phyloP scores from a whole-genome alignment of 495 filamentous ascomycete genomes.

The Aspergillus bridgeri region DNA sequence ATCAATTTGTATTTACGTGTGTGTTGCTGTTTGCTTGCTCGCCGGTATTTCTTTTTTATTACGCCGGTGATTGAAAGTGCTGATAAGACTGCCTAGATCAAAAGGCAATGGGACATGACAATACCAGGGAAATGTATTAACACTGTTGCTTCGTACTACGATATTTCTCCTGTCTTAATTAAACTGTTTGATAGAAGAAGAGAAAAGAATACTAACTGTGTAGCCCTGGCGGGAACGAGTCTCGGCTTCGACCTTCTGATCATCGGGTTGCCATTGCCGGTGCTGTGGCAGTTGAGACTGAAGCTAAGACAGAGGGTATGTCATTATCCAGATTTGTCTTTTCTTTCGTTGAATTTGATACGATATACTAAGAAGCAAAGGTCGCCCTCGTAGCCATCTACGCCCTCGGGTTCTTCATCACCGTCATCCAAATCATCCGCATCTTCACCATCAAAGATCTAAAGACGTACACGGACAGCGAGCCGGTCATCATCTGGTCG shows the following conservation, averaged over 20 bases:
- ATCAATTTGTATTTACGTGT: conserved; percentile 28
- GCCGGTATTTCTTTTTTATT: conserved; percentile 28
- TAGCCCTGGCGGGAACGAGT: conserved; percentile 18
- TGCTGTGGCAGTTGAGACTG: conserved; percentile 40
- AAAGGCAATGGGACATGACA: conserved; percentile 43
- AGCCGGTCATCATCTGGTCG: conserved; percentile 50
- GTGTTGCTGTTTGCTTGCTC: conserved; percentile 30
- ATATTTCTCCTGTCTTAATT: conserved; percentile 6
- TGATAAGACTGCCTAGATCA: conserved; percentile 21
- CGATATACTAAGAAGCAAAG: conserved; percentile 14
- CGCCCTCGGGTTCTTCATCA: conserved; percentile 51
- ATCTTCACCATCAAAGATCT: conserved; percentile 47
- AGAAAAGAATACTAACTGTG: conserved; percentile 9
- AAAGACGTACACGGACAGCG: conserved; percentile 41
- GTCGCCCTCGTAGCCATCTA: conserved; percentile 45
- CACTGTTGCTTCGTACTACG: conserved; percentile 41
- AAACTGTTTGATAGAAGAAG: too few species aligned
- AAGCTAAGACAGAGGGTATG: conserved; percentile 21
- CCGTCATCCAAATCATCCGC: conserved; percentile 52
- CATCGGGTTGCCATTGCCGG: conserved; percentile 48
- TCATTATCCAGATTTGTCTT: too few species aligned
- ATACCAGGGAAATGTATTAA: conserved; percentile 41
- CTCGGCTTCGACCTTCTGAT: conserved; percentile 48
- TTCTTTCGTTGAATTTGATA: too few species aligned
- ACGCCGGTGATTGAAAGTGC: neutral